Conservation (phyloP, 2,329 filamentous ascomycete species). For the Sarocladium oryzae region DNA sequence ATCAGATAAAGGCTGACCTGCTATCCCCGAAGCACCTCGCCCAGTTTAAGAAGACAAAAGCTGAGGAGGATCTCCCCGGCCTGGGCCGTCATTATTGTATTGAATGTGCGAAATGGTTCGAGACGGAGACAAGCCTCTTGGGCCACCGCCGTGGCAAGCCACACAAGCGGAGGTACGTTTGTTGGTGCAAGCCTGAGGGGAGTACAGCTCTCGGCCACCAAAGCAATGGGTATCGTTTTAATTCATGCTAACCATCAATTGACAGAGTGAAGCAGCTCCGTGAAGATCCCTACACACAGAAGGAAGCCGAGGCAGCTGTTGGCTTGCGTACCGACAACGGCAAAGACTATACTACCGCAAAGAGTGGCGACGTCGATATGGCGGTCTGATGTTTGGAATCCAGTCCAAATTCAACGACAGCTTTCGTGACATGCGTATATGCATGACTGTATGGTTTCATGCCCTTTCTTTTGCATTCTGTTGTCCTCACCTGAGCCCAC, state of each 20-base stretch:
- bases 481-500: conserved; percentile 38
- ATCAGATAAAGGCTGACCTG: conserved; percentile 84
- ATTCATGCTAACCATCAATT: neutral
- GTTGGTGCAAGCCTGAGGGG: neutral
- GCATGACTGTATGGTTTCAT: neutral
- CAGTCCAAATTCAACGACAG: neutral
- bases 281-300: conserved; percentile 81
- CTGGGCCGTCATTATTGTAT: conserved; percentile 82
- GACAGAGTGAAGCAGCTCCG: conserved; percentile 70
- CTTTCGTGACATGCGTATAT: neutral
- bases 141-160: conserved; percentile 81
- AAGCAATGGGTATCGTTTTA: conserved; percentile 2
- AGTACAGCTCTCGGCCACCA: neutral
- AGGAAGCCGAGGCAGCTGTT: conserved; percentile 74
- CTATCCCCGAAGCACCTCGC: conserved; percentile 71
- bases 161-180: conserved; percentile 69
- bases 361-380: conserved; percentile 27
- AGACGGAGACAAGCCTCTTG: conserved; percentile 69
- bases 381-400: conserved; percentile 18
- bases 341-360: conserved; percentile 13
- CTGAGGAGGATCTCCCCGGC: conserved; percentile 78
- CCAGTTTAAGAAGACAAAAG: conserved; percentile 72
- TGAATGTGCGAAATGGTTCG: conserved; percentile 95
- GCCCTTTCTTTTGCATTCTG: neutral
- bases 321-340: conserved; percentile 65